Evolutionary conservation across 768 basidiomycete species (phyloP).

Genomic region (Calocybe cyanea): DNA sequence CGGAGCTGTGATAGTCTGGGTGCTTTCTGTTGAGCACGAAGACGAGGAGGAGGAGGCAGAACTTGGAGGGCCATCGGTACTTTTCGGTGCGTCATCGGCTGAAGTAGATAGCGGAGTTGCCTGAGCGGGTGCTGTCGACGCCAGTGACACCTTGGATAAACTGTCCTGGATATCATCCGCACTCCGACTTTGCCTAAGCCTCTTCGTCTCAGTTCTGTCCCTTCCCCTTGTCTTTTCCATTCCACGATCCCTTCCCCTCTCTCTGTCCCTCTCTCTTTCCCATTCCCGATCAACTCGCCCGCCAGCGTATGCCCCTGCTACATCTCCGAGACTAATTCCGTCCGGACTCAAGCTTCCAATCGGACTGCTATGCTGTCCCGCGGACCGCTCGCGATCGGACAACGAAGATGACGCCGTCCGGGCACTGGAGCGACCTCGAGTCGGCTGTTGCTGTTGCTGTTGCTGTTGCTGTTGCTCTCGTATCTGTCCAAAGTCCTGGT

Average conservation of each 20-base stretch:
- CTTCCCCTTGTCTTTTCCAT: constrained; percentile 34
- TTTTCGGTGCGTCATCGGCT: constrained; percentile 1
- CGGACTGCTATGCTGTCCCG: constrained; percentile 21
- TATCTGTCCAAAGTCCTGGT: constrained; percentile 15
- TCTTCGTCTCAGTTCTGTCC: constrained; percentile 35
- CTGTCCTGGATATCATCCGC: constrained; percentile 28
- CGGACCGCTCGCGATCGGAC: constrained; percentile 42
- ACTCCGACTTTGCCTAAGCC: constrained; percentile 31
- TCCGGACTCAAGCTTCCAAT: constrained; percentile 27
- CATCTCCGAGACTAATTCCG: constrained; percentile 17
- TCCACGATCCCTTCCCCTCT: constrained; percentile 16
- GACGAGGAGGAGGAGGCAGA: constrained; percentile 20
- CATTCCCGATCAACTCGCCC: constrained; percentile 28
- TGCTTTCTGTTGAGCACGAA: constrained; percentile 22
- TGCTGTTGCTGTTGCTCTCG: no score
- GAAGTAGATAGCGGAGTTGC: not conserved
- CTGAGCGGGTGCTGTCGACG: constrained; percentile 5
- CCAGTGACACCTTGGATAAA: constrained; percentile 16
- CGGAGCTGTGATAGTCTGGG: constrained; percentile 16
- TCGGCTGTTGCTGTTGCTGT: no score
- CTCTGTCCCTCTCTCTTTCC: constrained; percentile 22
- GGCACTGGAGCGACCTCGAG: constrained; percentile 53
- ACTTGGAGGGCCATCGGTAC: constrained; percentile 4
- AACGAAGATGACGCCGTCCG: constrained; percentile 52
- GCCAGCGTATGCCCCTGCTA: constrained; percentile 24